A percentile compares a stretch with the other conserved stretches of the same genome.
phyloP scores from a whole-genome alignment of 2,329 filamentous ascomycete species.

The Thelonectria discophora region DNA sequence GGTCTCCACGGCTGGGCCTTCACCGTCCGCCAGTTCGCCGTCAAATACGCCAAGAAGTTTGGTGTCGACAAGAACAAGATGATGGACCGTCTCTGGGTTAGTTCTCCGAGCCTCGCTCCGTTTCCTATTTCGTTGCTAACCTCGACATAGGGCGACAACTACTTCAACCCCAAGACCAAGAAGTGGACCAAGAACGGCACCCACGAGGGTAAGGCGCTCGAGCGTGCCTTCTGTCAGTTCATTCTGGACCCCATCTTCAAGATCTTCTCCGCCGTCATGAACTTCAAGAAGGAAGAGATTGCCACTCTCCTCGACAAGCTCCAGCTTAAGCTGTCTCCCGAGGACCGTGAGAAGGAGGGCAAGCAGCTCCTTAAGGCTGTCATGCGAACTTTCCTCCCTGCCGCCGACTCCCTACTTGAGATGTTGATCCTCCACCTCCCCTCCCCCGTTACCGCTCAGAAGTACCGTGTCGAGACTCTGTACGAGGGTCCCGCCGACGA shows the following conservation, averaged over 20 bases:
- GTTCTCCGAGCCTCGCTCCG: conserved; percentile 39
- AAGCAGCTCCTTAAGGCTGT: conserved; percentile 97
- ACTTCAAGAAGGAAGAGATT: conserved; percentile 97
- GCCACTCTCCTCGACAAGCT: conserved; percentile 88
- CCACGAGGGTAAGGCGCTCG: conserved; percentile 86
- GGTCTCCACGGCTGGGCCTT: conserved; percentile 99
- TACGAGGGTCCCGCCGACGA: conserved; percentile 98
- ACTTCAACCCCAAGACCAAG: conserved; percentile 99
- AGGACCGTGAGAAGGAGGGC: conserved; percentile 94
- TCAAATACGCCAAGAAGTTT: conserved; percentile 99
- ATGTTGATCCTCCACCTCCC: conserved; percentile 99
- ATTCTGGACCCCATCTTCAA: conserved; percentile 99
- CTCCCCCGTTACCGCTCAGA: conserved; percentile 94
- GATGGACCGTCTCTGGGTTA: conserved; percentile 99
- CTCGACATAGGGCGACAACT: conserved; percentile 82
- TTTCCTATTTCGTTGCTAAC: not conserved
- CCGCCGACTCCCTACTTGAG: conserved; percentile 96
- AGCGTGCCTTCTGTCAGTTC: conserved; percentile 99
- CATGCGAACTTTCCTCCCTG: conserved; percentile 99
- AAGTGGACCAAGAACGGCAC: conserved; percentile 95
- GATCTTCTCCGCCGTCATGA: conserved; percentile 96
- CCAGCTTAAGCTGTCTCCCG: conserved; percentile 84
- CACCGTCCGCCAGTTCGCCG: conserved; percentile 97
- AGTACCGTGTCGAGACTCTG: conserved; percentile 97
- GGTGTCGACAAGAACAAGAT: conserved; percentile 99